Evolutionary conservation across 768 basidiomycete species (phyloP), one percentile per base, ranked within the genome.

Genomic region (Chalciporus chontae): DNA sequence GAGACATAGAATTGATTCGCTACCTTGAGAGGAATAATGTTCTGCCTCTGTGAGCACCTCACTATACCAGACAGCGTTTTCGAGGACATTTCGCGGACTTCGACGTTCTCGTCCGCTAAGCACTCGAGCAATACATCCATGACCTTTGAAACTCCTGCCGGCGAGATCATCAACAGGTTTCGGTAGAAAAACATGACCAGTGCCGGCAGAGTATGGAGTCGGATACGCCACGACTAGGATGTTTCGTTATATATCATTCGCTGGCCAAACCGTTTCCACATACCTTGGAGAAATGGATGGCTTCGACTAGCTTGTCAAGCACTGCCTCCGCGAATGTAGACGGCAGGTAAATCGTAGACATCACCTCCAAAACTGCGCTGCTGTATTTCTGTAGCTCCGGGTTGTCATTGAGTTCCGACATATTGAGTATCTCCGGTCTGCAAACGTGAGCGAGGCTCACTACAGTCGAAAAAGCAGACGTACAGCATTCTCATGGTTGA

Each of bases 101-200:
- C 93, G 39, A 93, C 85, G 60, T 94, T 94, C 64, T 91, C 90
- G 64, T 96, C 93, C 9, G 81, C 76, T 46, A 96, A 71, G 66
- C 93, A 94, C 47, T 86, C 84, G 14, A 92, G 75, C 46, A 94
- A 73, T 26, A 90, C 82, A 51, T 91, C 90, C 82, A 93, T 84
- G 53, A 92, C 80, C 58, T 77, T 80, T 24, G 78, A 74, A 40
- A 90, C 78, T 32, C 80, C 81, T 17, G 75, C 69, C 42, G 84
- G 77, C 32, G 89, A 81, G 42, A 94, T 80, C 47, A 84, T 79
- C 51, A 92, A 70, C 48, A 94, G 77, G 64, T 94, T 93, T 41
- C 92, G 81, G 68, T 93, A 94, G 74, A 92, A 94, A 69, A 94
- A 90, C 31, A 93, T 84, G 26, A 90, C 85, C 53, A 96, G 70